A percentile compares a stretch with the other conserved stretches of the same genome.
Conservation (phyloP, 2,329 filamentous ascomycete genomes). For the Xylariaceae sp. region DNA sequence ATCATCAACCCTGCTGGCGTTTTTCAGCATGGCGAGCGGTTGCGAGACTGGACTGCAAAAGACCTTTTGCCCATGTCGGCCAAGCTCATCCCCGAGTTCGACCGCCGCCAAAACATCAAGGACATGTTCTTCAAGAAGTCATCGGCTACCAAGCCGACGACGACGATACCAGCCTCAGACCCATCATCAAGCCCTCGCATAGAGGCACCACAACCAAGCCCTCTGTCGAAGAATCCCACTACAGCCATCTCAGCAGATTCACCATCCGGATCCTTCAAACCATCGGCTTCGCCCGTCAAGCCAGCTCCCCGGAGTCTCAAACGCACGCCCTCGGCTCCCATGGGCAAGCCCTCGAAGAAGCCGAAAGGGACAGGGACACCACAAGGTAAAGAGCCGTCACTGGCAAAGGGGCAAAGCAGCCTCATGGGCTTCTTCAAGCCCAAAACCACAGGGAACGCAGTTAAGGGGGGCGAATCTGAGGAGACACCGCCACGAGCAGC, state of each 20-base stretch:
- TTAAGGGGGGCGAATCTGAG: too few relatives aligned
- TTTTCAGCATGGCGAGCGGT: conserved; percentile 59
- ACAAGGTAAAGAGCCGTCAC: conserved; percentile 26
- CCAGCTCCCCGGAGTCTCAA: conserved; percentile 17
- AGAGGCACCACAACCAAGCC: conserved; percentile 2
- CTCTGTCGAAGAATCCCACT: too few relatives aligned
- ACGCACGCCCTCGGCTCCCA: conserved; percentile 16
- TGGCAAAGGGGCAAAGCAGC: conserved; percentile 43
- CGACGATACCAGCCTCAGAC: conserved; percentile 1
- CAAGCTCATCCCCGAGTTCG: conserved; percentile 79
- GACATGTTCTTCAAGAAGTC: conserved; percentile 78
- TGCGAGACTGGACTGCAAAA: conserved; percentile 58
- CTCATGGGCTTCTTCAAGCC: conserved; percentile 76
- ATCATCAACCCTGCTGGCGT: conserved; percentile 70
- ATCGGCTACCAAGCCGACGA: conserved; percentile 13
- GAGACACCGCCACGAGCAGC: too few relatives aligned
- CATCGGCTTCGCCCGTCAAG: conserved; percentile 13
- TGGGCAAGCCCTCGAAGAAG: conserved; percentile 30
- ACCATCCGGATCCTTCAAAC: conserved; percentile 7
- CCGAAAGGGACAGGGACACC: conserved; percentile 24
- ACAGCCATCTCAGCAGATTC: conserved; percentile 13
- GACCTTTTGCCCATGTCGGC: conserved; percentile 69
- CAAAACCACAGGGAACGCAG: conserved; percentile 29
- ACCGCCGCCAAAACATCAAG: conserved; percentile 74
- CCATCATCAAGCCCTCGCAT: conserved; percentile 3